Evolutionary conservation across 2,329 filamentous ascomycete genomes (phyloP).

Genomic region (Penicillium sp.): DNA sequence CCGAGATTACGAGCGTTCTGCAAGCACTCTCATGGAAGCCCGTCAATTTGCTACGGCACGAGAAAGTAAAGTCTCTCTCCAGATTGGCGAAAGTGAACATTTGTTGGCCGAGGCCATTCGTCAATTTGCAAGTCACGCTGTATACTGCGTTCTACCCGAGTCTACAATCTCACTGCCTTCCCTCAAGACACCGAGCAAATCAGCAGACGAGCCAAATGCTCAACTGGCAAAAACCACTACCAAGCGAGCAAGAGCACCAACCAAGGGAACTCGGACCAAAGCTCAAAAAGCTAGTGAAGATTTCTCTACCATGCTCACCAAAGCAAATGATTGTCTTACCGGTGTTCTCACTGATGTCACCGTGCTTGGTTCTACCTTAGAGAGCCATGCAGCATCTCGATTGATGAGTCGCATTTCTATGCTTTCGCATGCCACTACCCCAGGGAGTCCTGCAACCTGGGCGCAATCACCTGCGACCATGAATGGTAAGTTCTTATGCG

Average conservation of each 20-base stretch:
- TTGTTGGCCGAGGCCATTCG: slow-evolving; percentile 41
- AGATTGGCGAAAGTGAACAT: slow-evolving; percentile 39
- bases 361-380: slow-evolving; percentile 39
- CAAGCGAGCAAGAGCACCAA: slow-evolving; percentile 28
- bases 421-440: slow-evolving; percentile 42
- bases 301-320: slow-evolving; percentile 38
- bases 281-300: slow-evolving; percentile 33
- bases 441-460: slow-evolving; percentile 26
- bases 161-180: slow-evolving; percentile 88
- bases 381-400: slow-evolving; percentile 39
- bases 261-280: slow-evolving; percentile 27
- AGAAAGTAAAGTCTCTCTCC: slow-evolving; percentile 62
- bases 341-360: slow-evolving; percentile 35
- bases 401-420: slow-evolving; percentile 44
- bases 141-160: slow-evolving; percentile 87
- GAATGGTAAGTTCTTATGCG: slow-evolving; percentile 32
- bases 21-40: slow-evolving; percentile 50
- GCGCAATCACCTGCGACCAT: slow-evolving; percentile 37
- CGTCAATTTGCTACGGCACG: slow-evolving; percentile 38
- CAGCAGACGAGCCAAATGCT: slow-evolving; percentile 40
- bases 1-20: slow-evolving; percentile 59
- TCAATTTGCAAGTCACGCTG: slow-evolving; percentile 71
- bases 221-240: slow-evolving; percentile 25
- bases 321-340: slow-evolving; percentile 35
- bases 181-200: slow-evolving; percentile 45